Conservation (phyloP, 768 basidiomycete genomes). For the Rhodosporidiobolus sp. region DNA sequence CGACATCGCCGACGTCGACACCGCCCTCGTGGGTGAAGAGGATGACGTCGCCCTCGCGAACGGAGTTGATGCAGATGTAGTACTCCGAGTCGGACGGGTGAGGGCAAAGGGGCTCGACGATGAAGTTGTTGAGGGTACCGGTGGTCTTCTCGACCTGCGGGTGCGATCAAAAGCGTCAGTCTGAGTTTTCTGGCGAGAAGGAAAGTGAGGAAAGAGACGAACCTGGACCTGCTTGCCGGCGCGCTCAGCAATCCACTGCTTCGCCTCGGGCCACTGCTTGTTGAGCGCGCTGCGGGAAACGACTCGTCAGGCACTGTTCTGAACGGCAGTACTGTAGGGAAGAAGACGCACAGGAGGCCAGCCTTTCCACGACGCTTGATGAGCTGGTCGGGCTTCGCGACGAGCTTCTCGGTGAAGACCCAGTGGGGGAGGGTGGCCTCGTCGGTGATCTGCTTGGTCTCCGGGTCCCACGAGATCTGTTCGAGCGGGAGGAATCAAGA, state of each 20-base stretch:
- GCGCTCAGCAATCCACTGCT: slow-evolving; percentile 76
- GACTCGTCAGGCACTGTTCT: not conserved
- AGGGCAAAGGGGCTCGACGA: slow-evolving; percentile 97
- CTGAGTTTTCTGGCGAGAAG: not conserved
- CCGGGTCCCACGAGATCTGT: slow-evolving; percentile 75
- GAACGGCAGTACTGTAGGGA: too few relatives aligned
- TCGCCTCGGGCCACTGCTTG: slow-evolving; percentile 85
- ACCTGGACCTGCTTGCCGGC: slow-evolving; percentile 93
- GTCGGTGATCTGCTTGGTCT: slow-evolving; percentile 61
- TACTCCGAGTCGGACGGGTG: slow-evolving; percentile 91
- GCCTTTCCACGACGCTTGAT: slow-evolving; percentile 99
- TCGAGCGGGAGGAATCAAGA: rapidly evolving
- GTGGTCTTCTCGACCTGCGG: slow-evolving; percentile 77
- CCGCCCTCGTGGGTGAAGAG: slow-evolving; percentile 99
- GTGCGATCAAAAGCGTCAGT: not conserved
- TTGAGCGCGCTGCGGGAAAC: slow-evolving; percentile 60
- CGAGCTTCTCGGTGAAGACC: slow-evolving; percentile 79
- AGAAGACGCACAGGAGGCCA: slow-evolving; percentile 62
- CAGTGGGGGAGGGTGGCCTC: slow-evolving; percentile 67
- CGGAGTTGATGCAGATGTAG: slow-evolving; percentile 97
- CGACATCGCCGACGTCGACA: slow-evolving; percentile 97
- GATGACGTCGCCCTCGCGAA: slow-evolving; percentile 88
- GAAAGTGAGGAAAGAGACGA: slow-evolving; percentile 40
- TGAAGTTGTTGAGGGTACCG: slow-evolving; percentile 96
- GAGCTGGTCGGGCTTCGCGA: slow-evolving; percentile 95